Base-by-base conservation (phyloP, 2,329 filamentous ascomycete species). In the Cephalotrichum gorgonifer region DNA sequence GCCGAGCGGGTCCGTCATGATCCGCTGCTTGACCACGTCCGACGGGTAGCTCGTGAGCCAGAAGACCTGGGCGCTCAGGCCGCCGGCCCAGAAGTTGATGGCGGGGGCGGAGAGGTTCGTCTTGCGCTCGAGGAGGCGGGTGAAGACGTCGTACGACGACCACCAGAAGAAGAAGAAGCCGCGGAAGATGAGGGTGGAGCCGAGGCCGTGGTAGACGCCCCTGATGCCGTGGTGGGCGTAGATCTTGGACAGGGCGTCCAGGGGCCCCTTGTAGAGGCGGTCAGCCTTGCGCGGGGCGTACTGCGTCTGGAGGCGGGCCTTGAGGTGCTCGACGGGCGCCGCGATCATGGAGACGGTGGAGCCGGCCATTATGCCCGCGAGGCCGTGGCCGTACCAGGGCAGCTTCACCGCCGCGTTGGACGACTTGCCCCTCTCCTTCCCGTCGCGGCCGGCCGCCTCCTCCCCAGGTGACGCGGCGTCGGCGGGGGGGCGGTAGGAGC, bases 141-240 rank as follows among this genome's bases (percentile, higher is more conserved):
- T 86, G 56, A 97, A 76, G 27, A 95, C 57, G 59, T 96, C 91
- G 70, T 98, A 98, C 52, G 82, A 86, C n/a, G 83, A 83, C 93
- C 93, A 98, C 90, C 90, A 97, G 71, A 85, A 93, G 75, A 95
- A 96, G 74, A 98, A 98, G 70, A 91, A 95, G 14, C 82, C 81
- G 17, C 93, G 79, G 71, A 97, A 97, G 44, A 97, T 66, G 44
- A 97, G 71, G 0, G 93, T 97, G 1, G 93, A 87, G 33, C 68
- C 72, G 12, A 98, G 75, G 1, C 93, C 93, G 62, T 88, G 89
- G 65, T 91, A 98, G 7, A 98, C 65, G 31, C 91, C 93, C 22
- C 67, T 62, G 3, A 96, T 58, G 43, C 93, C 91, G 63, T 97
- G 88, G 46, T 70, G 63, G n/a, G 62, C 58, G 61, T 78, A 78